These are phyloP conservation scores for Trypanosoma vivax DNA, from an alignment of 208 protist genomes.

Conservation along the genomic window DNA sequence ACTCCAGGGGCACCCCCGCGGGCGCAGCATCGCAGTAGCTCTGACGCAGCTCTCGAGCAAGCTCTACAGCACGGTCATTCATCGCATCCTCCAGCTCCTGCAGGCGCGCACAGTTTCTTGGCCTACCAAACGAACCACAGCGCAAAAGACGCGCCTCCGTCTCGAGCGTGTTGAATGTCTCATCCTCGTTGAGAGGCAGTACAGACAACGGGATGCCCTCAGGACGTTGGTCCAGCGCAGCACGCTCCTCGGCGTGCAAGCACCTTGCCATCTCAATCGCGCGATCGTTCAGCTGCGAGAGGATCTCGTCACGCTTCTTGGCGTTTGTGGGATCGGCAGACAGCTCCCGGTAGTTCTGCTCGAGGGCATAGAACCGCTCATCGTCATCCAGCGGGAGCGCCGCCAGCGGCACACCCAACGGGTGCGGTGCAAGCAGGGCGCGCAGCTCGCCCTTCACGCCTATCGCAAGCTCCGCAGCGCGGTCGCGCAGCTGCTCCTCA, in stretches of 20 bases:
- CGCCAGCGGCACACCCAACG: constrained; percentile 54
- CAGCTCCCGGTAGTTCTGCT: constrained; percentile 55
- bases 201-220: constrained; percentile 53
- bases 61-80: constrained; percentile 65
- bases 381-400: constrained; percentile 49
- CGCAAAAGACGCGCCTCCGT: constrained; percentile 53
- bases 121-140: constrained; percentile 21
- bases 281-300: constrained; percentile 71
- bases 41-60: constrained; percentile 41
- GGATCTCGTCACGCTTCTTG: constrained; percentile 42
- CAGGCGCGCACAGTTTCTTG: constrained; percentile 20
- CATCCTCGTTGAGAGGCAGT: constrained; percentile 64
- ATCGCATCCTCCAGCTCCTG: constrained; percentile 38
- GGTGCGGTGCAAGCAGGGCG: constrained; percentile 50
- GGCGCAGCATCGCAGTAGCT: constrained; percentile 32
- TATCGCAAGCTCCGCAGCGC: constrained; percentile 49
- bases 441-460: constrained; percentile 38
- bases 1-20: constrained; percentile 49
- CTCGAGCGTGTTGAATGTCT: constrained; percentile 46
- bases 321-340: constrained; percentile 39
- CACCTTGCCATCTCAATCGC: constrained; percentile 38
- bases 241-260: constrained; percentile 51
- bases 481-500: constrained; percentile 74
- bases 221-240: constrained; percentile 39
- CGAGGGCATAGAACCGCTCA: constrained; percentile 34